Evolutionary conservation across 208 protist genomes (phyloP).

Genomic region (Trypanosoma scelopori): DNA sequence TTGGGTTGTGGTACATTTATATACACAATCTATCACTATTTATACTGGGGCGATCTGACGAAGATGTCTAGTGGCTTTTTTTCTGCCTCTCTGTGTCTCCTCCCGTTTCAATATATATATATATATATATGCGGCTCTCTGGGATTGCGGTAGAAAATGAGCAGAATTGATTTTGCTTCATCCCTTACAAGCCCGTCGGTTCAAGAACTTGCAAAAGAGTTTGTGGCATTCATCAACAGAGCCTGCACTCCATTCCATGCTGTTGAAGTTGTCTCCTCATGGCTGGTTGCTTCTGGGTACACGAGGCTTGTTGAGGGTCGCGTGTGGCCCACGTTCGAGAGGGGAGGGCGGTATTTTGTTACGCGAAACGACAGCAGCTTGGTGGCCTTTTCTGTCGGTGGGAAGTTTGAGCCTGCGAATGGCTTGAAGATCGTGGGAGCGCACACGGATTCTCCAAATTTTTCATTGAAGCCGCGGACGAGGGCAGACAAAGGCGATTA

Average conservation of each 20-base stretch:
- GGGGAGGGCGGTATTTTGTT: conserved; percentile 95
- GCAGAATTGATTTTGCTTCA: conserved; percentile 7
- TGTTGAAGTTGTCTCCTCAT: conserved; percentile 49
- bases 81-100: conserved; percentile 1
- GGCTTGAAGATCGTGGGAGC: conserved; percentile 96
- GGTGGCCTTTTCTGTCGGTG: conserved; percentile 96
- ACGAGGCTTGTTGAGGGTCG: conserved; percentile 56
- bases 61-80: neutral
- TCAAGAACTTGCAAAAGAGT: conserved; percentile 44
- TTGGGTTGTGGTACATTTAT: no score
- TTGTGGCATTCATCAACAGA: conserved; percentile 69
- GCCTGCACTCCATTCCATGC: conserved; percentile 79
- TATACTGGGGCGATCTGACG: no score
- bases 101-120: no score
- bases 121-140: neutral
- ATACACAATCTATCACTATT: no score
- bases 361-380: conserved; percentile 96
- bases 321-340: conserved; percentile 60
- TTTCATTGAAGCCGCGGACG: conserved; percentile 76
- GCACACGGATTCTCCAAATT: conserved; percentile 97
- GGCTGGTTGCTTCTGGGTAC: conserved; percentile 55
- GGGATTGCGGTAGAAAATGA: neutral
- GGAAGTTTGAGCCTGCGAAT: conserved; percentile 75
- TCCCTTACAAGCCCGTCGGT: neutral
- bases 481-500: conserved; percentile 42